These are phyloP conservation scores for Plenodomus biglobosus DNA, from an alignment of 2,329 filamentous ascomycete genomes.

Conservation along the genomic window DNA sequence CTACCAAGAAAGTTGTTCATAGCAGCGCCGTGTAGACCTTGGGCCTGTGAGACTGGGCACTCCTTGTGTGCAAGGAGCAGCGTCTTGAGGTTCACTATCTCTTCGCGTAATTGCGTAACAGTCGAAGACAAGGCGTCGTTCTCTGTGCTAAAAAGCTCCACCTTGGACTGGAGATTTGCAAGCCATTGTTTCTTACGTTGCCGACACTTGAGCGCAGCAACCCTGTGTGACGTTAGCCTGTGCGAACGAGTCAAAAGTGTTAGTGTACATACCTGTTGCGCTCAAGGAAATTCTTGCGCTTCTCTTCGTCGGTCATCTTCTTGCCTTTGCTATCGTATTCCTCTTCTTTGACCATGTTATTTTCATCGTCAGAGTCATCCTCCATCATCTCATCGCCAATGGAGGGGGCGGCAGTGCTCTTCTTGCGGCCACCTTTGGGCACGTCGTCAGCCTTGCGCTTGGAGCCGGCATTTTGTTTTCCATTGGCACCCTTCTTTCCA, in stretches of 20 bases:
- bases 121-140: conserved; percentile 85
- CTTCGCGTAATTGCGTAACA: conserved; percentile 81
- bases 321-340: conserved; percentile 57
- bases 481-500: conserved; percentile 41
- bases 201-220: conserved; percentile 93
- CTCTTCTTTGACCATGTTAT: conserved; percentile 42
- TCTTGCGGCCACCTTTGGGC: conserved; percentile 65
- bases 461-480: conserved; percentile 39
- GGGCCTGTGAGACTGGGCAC: conserved; percentile 86
- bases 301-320: conserved; percentile 99
- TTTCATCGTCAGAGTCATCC: conserved; percentile 43
- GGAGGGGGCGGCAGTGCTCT: conserved; percentile 62
- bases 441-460: conserved; percentile 79
- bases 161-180: conserved; percentile 88
- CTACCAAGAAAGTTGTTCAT: conserved; percentile 55
- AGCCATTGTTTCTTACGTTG: conserved; percentile 99
- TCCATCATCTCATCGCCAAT: conserved; percentile 54
- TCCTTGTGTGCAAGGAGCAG: conserved; percentile 93
- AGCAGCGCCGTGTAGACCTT: conserved; percentile 63
- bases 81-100: conserved; percentile 93
- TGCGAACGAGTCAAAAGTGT: not conserved
- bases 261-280: conserved; percentile 74
- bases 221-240: conserved; percentile 57
- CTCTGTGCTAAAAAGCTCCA: conserved; percentile 88
- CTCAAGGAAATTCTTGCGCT: conserved; percentile 96